Conservation (phyloP, 208 protist genomes). For the Acanthamoeba lenticulata region DNA sequence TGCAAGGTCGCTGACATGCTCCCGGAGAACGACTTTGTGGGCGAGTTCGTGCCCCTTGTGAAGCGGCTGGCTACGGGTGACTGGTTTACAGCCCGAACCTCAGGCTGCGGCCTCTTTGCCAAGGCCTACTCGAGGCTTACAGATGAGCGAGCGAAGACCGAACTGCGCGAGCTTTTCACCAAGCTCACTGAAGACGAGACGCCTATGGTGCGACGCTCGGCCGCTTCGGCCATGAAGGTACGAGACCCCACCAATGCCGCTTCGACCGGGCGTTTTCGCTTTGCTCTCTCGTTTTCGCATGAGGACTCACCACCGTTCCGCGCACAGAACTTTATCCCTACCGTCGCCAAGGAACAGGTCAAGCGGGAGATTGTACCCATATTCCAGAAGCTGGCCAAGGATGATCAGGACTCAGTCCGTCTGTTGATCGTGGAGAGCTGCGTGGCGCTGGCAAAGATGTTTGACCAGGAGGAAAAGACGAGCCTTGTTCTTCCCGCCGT, state of each 20-base stretch:
- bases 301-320: too few relatives aligned
- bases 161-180: constrained; percentile 77
- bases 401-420: constrained; percentile 97
- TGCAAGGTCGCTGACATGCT: constrained; percentile 84
- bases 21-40: constrained; percentile 87
- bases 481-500: constrained; percentile 90
- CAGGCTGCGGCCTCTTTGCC: constrained; percentile 94
- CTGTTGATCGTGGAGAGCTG: constrained; percentile 94
- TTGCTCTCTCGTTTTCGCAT: constrained; percentile 56
- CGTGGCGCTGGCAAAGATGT: constrained; percentile 89
- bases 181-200: constrained; percentile 96
- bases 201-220: constrained; percentile 97
- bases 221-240: constrained; percentile 83
- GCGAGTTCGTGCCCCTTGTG: constrained; percentile 91
- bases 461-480: constrained; percentile 89
- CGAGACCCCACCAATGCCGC: not conserved
- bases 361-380: constrained; percentile 91
- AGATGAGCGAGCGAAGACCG: constrained; percentile 29
- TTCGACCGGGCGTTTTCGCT: not conserved
- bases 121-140: constrained; percentile 88
- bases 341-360: constrained; percentile 81
- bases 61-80: constrained; percentile 92
- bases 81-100: constrained; percentile 95
- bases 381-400: constrained; percentile 91
- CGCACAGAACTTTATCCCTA: constrained; percentile 65